phyloP scores from a whole-genome alignment of 1,139 yeast species.

The Scheffersomyces segobiensis region DNA sequence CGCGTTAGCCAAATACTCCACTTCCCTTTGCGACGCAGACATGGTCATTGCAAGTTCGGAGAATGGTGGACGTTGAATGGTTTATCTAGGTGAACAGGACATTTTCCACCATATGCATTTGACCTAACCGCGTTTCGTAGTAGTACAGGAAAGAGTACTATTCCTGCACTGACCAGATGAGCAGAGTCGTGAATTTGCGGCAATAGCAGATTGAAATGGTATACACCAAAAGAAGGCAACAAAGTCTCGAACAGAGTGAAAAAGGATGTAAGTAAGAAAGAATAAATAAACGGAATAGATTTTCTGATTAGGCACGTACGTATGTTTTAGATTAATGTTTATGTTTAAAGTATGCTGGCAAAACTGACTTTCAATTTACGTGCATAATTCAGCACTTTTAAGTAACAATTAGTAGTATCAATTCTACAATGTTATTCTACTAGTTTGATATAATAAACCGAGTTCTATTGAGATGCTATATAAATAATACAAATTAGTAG shows the following conservation, averaged over 20 bases:
- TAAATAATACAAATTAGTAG: neutral
- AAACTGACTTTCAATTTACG: too few relatives aligned
- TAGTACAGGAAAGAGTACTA: neutral
- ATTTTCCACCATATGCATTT: neutral
- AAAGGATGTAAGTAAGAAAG: neutral
- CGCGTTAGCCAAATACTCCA: conserved; percentile 29
- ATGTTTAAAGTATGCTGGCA: too few relatives aligned
- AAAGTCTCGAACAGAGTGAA: neutral
- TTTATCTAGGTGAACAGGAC: neutral
- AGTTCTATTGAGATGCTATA: neutral
- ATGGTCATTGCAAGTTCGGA: conserved; percentile 28
- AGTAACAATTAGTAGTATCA: neutral
- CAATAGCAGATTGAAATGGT: neutral
- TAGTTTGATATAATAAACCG: neutral
- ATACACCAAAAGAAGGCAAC: neutral
- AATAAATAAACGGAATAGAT: too few relatives aligned
- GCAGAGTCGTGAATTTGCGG: neutral
- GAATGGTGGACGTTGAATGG: neutral
- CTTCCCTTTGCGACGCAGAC: conserved; percentile 29
- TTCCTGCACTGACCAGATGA: conserved; percentile 1
- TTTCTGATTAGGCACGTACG: too few relatives aligned
- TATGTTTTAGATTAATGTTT: too few relatives aligned
- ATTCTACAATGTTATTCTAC: neutral
- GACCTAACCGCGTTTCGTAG: neutral
- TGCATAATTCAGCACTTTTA: neutral